These are phyloP conservation scores for Gossypium mustelinum DNA, from an alignment of 345 rosid genomes.

Conservation along the genomic window DNA sequence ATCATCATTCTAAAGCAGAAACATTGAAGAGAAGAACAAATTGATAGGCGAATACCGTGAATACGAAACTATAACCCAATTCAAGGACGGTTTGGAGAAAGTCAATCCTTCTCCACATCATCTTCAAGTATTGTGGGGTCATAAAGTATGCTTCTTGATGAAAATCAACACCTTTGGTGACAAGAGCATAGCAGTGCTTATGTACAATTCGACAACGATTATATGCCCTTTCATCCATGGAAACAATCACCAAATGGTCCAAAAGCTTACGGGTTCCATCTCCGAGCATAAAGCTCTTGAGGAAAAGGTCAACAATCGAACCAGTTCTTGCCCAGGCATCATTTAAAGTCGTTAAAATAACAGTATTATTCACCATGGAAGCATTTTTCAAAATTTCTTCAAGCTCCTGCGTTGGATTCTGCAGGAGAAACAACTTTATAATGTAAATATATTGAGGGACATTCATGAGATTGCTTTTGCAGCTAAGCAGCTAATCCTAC, in stretches of 20 bases:
- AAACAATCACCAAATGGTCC: constrained; percentile 69
- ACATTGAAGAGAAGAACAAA: background rate
- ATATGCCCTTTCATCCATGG: constrained; percentile 66
- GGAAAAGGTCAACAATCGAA: constrained; percentile 65
- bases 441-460: background rate
- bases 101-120: constrained; percentile 96
- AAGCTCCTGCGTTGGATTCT: constrained; percentile 37
- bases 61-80: constrained; percentile 76
- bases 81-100: constrained; percentile 73
- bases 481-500: background rate
- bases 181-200: constrained; percentile 61
- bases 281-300: constrained; percentile 71
- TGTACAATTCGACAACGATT: constrained; percentile 52
- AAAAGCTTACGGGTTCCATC: constrained; percentile 52
- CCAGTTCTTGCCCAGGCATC: constrained; percentile 80
- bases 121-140: constrained; percentile 69
- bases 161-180: constrained; percentile 68
- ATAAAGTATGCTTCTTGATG: constrained; percentile 73
- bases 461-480: background rate
- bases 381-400: constrained; percentile 55
- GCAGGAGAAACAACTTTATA: background rate
- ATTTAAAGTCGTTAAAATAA: constrained; percentile 73
- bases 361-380: constrained; percentile 53
- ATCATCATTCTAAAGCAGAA: background rate
- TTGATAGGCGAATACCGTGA: constrained; percentile 54